phyloP scores from a whole-genome alignment of 2,329 filamentous ascomycete species.

The Bipolaris oryzae region DNA sequence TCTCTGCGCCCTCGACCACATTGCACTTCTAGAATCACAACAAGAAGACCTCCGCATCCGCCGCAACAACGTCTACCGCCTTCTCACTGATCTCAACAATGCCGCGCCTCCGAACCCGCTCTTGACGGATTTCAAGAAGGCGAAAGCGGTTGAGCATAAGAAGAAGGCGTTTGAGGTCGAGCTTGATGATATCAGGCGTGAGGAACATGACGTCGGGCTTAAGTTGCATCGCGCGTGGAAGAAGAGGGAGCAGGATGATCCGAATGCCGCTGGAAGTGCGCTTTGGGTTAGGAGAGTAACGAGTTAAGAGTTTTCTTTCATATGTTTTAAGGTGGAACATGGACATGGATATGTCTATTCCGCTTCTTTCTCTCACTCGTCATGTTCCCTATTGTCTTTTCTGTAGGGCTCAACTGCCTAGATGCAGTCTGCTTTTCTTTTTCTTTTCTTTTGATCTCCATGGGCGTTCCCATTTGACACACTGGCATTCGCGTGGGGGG shows the following conservation, averaged over 20 bases:
- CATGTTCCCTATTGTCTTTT: neutral
- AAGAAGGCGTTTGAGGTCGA: slow-evolving; percentile 48
- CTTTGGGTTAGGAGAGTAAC: slow-evolving; percentile 51
- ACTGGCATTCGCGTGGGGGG: too few species aligned
- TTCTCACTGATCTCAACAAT: slow-evolving; percentile 45
- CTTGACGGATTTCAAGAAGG: slow-evolving; percentile 44
- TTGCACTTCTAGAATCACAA: slow-evolving; percentile 47
- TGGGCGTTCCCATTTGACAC: slow-evolving; percentile 15
- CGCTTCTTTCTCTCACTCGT: too few species aligned
- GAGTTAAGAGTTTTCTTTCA: slow-evolving; percentile 1
- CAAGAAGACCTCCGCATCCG: slow-evolving; percentile 48
- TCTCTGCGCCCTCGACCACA: slow-evolving; percentile 43
- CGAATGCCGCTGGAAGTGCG: slow-evolving; percentile 38
- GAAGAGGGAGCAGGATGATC: slow-evolving; percentile 48
- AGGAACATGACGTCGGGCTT: slow-evolving; percentile 50
- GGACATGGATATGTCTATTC: neutral
- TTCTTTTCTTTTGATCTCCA: neutral
- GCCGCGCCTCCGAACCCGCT: slow-evolving; percentile 48
- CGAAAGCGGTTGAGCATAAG: slow-evolving; percentile 41
- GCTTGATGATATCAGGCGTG: slow-evolving; percentile 44
- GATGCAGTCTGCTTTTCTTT: neutral
- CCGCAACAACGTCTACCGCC: slow-evolving; percentile 45
- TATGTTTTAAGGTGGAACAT: neutral
- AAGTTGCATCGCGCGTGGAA: slow-evolving; percentile 49
- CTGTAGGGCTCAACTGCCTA: neutral